These are phyloP conservation scores for Quercus agrifolia DNA, from an alignment of 306 rosid genomes.

Conservation along the genomic window DNA sequence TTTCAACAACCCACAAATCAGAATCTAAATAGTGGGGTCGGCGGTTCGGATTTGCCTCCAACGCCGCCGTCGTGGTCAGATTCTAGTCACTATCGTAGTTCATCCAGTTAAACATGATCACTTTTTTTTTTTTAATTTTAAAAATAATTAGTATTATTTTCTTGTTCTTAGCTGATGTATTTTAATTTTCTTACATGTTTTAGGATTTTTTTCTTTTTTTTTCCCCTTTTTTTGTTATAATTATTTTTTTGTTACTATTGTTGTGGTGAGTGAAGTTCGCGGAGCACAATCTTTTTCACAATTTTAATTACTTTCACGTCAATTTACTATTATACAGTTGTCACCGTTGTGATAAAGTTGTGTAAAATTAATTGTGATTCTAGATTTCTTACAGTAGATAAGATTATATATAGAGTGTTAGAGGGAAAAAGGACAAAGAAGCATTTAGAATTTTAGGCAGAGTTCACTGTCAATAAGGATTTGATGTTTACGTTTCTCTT, in stretches of 20 bases:
- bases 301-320: too few species aligned
- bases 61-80: conserved; percentile 59
- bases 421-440: background rate
- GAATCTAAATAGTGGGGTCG: conserved; percentile 1
- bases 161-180: background rate
- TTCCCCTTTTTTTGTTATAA: too few species aligned
- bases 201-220: background rate
- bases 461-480: background rate
- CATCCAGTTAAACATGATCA: conserved; percentile 43
- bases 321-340: too few species aligned
- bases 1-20: conserved; percentile 37
- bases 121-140: conserved; percentile 1
- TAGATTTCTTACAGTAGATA: background rate
- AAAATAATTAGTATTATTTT: conserved; percentile 10
- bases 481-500: conserved; percentile 11
- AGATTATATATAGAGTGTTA: background rate
- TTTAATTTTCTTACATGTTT: background rate
- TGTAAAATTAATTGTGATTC: too few species aligned
- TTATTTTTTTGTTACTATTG: too few species aligned
- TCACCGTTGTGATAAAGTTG: too few species aligned
- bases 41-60: conserved; percentile 26
- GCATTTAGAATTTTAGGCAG: conserved; percentile 1
- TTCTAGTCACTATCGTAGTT: conserved; percentile 47
- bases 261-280: too few species aligned
- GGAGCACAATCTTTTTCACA: too few species aligned